Conservation (phyloP, 2,329 filamentous ascomycete genomes). For the Metarhizium guizhouense region DNA sequence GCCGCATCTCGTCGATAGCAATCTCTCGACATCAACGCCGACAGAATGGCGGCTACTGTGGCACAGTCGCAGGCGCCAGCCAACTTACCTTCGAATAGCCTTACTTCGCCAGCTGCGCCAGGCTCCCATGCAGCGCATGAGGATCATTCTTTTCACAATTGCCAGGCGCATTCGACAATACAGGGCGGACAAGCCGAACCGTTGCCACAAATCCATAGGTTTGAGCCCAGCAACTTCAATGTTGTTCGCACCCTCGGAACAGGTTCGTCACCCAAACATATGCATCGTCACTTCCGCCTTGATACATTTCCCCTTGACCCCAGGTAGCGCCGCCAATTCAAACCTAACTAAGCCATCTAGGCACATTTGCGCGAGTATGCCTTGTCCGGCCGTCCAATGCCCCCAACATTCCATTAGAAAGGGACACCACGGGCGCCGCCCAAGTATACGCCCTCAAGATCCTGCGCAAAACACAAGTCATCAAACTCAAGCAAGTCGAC, state of each 20-base stretch:
- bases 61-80: conserved; percentile 19
- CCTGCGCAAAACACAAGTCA: conserved; percentile 62
- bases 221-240: conserved; percentile 50
- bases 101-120: conserved; percentile 8
- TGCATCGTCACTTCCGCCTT: background rate
- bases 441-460: conserved; percentile 75
- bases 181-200: conserved; percentile 7
- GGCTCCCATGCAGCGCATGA: conserved; percentile 4
- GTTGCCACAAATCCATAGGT: conserved; percentile 19
- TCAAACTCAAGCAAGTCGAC: conserved; percentile 78
- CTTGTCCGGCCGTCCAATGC: conserved; percentile 58
- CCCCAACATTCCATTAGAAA: conserved; percentile 22
- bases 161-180: background rate
- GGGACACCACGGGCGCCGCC: conserved; percentile 21
- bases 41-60: conserved; percentile 22
- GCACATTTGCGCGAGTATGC: conserved; percentile 76
- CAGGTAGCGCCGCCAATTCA: background rate
- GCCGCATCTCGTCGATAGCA: background rate
- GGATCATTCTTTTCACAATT: background rate
- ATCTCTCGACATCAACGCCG: background rate
- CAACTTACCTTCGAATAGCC: conserved; percentile 7
- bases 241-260: conserved; percentile 70
- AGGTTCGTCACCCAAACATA: conserved; percentile 34
- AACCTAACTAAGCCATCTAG: conserved; percentile 23
- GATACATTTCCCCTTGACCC: background rate